Conservation (phyloP, 805 yeast genomes). For the Ogataea corticis region DNA sequence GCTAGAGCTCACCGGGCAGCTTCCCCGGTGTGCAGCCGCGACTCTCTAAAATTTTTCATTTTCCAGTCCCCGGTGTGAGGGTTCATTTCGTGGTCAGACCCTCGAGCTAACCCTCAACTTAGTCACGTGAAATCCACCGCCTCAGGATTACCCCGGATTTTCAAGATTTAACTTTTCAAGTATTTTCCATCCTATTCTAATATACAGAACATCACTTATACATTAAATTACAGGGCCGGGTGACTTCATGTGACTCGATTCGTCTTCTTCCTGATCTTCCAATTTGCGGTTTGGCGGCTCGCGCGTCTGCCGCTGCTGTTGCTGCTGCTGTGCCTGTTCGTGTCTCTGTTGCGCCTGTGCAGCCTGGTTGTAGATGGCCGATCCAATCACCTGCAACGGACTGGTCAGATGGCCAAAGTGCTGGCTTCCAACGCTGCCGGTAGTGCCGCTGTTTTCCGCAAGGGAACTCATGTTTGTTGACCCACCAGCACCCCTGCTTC, state of each 20-base stretch:
- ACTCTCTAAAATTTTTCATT: constrained; percentile 3
- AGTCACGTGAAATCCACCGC: constrained; percentile 18
- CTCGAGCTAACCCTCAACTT: constrained; percentile 1
- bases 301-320: background rate
- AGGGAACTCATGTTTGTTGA: constrained; percentile 16
- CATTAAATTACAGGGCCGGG: background rate
- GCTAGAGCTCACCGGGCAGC: background rate
- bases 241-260: constrained; percentile 1
- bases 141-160: constrained; percentile 5
- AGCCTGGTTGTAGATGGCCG: constrained; percentile 24
- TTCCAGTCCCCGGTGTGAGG: background rate
- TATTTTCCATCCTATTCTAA: background rate
- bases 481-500: constrained; percentile 5
- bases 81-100: no score
- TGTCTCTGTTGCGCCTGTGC: constrained; percentile 21
- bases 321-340: constrained; percentile 1
- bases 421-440: constrained; percentile 1
- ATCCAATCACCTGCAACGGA: constrained; percentile 31
- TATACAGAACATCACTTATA: background rate
- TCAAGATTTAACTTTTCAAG: background rate
- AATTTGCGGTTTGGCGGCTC: background rate
- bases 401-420: constrained; percentile 18
- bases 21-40: constrained; percentile 1
- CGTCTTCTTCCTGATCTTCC: background rate
- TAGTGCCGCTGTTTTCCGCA: background rate